phyloP scores from a whole-genome alignment of 768 basidiomycete genomes.

The Trametes coccinea region DNA sequence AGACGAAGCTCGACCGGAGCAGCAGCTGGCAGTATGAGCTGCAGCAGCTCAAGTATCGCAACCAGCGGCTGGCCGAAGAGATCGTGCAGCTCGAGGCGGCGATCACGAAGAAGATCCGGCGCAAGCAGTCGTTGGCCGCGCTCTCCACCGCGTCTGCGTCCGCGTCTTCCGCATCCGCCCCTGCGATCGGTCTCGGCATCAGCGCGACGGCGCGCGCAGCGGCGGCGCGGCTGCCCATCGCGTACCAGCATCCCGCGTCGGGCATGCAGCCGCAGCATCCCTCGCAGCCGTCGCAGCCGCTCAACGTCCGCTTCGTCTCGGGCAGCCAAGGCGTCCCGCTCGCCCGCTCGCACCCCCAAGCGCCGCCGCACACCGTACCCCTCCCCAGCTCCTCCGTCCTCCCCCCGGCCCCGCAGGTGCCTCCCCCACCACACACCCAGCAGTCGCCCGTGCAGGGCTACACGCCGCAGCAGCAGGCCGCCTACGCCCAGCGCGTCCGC shows the following conservation, averaged over 20 bases:
- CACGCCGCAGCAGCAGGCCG: background rate
- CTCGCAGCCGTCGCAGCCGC: slow-evolving; percentile 2
- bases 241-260: background rate
- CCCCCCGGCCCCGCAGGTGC: background rate
- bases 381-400: background rate
- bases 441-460: background rate
- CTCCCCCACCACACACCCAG: background rate
- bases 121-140: slow-evolving; percentile 12
- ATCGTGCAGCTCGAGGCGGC: slow-evolving; percentile 41
- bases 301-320: slow-evolving; percentile 20
- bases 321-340: slow-evolving; percentile 4
- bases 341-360: background rate
- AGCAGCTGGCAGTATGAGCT: slow-evolving; percentile 95
- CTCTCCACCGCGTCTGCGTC: background rate
- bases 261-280: slow-evolving; percentile 4
- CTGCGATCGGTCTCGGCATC: background rate
- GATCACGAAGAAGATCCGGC: slow-evolving; percentile 14
- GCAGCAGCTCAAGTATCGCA: slow-evolving; percentile 76
- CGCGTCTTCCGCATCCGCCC: background rate
- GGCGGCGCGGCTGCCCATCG: slow-evolving; percentile 1
- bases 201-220: background rate
- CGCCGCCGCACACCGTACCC: background rate
- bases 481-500: background rate
- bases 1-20: slow-evolving; percentile 63
- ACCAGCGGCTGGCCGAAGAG: slow-evolving; percentile 65